These are phyloP conservation scores for Neopestalotiopsis sp. DNA, from an alignment of 2,329 filamentous ascomycete species.

Conservation along the genomic window DNA sequence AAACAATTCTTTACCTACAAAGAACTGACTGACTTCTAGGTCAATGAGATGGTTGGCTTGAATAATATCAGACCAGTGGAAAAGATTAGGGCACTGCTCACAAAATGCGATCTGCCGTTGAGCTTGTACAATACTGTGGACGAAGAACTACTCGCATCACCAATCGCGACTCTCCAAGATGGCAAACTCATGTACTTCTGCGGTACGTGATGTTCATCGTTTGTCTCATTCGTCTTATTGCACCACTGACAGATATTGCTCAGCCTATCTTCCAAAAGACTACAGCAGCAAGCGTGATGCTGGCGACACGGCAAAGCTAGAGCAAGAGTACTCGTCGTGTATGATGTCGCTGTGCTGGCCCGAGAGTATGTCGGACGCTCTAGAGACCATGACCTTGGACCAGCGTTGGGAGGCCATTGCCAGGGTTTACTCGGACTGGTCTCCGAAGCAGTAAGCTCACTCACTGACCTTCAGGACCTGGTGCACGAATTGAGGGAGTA, in stretches of 20 bases:
- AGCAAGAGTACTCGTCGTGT: slow-evolving; percentile 2
- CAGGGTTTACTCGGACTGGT: not conserved
- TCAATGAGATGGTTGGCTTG: slow-evolving; percentile 7
- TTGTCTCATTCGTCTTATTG: not conserved
- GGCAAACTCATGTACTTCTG: slow-evolving; percentile 12
- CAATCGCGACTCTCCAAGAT: slow-evolving; percentile 9
- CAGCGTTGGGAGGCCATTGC: not conserved
- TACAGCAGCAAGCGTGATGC: not conserved
- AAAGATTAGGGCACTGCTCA: not conserved
- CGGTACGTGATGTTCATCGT: not conserved
- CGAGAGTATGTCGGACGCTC: not conserved
- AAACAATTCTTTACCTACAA: not conserved
- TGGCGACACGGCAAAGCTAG: not conserved
- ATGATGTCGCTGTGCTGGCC: slow-evolving; percentile 10
- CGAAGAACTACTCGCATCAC: slow-evolving; percentile 4
- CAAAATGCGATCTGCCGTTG: slow-evolving; percentile 5
- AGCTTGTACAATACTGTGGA: slow-evolving; percentile 9
- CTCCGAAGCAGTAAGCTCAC: not conserved
- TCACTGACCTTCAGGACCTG: no score
- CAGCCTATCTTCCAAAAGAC: slow-evolving; percentile 8
- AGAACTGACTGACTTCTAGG: not conserved
- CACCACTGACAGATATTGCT: not conserved
- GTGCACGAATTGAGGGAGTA: not conserved
- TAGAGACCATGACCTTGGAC: not conserved
- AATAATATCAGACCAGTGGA: slow-evolving; percentile 5